phyloP scores from a whole-genome alignment of 371 early-diverging fungal genomes.

The Mortierella sp. region DNA sequence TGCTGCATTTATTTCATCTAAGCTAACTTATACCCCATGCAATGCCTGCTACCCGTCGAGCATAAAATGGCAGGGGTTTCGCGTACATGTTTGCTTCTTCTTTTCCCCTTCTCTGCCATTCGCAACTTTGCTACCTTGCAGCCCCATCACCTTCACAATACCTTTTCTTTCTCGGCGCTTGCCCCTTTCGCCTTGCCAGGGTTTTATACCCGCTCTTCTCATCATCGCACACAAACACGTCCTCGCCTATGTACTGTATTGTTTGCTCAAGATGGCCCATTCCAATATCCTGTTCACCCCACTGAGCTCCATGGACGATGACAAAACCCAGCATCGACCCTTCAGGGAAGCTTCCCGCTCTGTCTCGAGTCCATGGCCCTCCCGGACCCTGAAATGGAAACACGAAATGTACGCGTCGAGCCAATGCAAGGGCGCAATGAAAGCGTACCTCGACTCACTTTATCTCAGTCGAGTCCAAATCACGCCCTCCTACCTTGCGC shows the following conservation, averaged over 20 bases:
- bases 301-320: neutral
- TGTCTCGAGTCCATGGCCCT: neutral
- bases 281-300: neutral
- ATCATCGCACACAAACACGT: neutral
- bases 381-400: neutral
- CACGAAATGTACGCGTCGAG: constrained; percentile 1
- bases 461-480: neutral
- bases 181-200: neutral
- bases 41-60: too few species aligned
- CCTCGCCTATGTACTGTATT: too few species aligned
- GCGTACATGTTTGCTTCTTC: neutral
- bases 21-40: too few species aligned
- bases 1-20: too few species aligned
- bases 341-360: neutral
- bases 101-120: neutral
- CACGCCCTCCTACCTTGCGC: neutral
- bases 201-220: neutral
- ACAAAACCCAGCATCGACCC: neutral
- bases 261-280: neutral
- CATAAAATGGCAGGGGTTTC: too few species aligned
- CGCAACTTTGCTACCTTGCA: too few species aligned
- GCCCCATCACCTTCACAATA: too few species aligned
- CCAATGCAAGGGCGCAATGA: neutral
- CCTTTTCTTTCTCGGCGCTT: neutral
- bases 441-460: neutral